Evolutionary conservation across 768 basidiomycete species (phyloP).

Genomic region (Leccinum olivaceopallidum): DNA sequence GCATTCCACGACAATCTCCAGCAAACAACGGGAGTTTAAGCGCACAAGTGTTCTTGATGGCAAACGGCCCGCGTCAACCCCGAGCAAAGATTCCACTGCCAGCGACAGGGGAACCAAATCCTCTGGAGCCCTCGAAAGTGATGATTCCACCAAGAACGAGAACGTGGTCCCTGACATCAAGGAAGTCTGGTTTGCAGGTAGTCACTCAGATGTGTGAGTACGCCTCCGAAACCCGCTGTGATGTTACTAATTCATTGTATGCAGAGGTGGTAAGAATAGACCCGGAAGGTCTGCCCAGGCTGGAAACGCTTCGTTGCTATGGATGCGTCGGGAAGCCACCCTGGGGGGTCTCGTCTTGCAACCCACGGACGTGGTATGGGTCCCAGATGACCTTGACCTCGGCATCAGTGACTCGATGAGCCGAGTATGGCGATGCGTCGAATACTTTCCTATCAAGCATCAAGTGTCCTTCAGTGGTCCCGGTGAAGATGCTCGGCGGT

Average conservation of each 20-base stretch:
- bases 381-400: conserved; percentile 27
- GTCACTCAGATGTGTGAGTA: conserved; percentile 38
- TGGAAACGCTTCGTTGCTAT: conserved; percentile 29
- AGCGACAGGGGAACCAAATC: conserved; percentile 29
- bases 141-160: neutral
- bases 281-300: conserved; percentile 23
- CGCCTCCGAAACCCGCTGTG: neutral
- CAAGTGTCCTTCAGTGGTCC: conserved; percentile 24
- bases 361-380: conserved; percentile 29
- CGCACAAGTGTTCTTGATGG: neutral
- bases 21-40: neutral
- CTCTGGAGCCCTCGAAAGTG: neutral
- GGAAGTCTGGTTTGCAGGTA: conserved; percentile 69
- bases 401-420: conserved; percentile 26
- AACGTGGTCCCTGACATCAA: conserved; percentile 38
- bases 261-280: conserved; percentile 26
- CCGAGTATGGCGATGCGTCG: conserved; percentile 14
- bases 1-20: neutral
- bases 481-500: conserved; percentile 21
- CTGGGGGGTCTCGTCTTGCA: conserved; percentile 27
- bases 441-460: conserved; percentile 27
- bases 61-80: neutral
- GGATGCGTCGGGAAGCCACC: conserved; percentile 37
- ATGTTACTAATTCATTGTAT: conserved; percentile 1
- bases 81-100: neutral